Base-by-base conservation (phyloP, 495 filamentous ascomycete genomes). In the Margaritispora aquatica region DNA sequence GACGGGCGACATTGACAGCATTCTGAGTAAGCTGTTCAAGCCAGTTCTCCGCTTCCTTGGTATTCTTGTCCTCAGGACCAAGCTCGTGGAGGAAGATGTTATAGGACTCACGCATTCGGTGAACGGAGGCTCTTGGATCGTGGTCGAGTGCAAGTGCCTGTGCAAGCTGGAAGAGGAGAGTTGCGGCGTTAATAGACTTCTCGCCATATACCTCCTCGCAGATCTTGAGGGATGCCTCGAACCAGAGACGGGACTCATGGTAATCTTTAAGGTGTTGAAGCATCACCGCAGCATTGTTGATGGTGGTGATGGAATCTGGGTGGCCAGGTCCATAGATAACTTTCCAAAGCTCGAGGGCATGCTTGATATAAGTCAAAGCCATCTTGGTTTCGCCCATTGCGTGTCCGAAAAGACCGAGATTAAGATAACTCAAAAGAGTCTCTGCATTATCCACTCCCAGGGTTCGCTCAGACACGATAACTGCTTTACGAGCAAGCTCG, bases 261-360 rank as follows among this genome's bases (percentile, higher is more conserved):
- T 92, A 99, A 49, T 87, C 83, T 77, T 96, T 92, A 66, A 96
- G 78, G 57, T 88, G 84, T 75, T 97, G 95, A 50, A 97, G 83
- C 95, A 99, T 99, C 26, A 97, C 94, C 13, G 95, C 95, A 15
- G 90, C 92, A 70, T 99, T 99, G 81, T 97, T 99, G 73, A 97
- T 86, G 27, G 95, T 97, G 13, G 95, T 99, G 74, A 97, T 96
- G 17, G 90, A 94, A 73, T 99, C 95, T 1, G 95, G 95, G 74
- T 99, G 95, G 68, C 88, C 87, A 13, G 84, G 73, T 46, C 95
- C 95, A 68, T 96, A 97, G 69, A 97, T 91, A 70, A 97, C 81
- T 79, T 97, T 96, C 93, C 92, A 97, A 57, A 97, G 78, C 64
- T 94, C 87, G 67, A 99, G 84, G 13, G 95, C 94, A 67, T 97